Evolutionary conservation across 2,329 filamentous ascomycete species (phyloP), one percentile per base, ranked within the genome.

Genomic region (Calonectria honghensis): DNA sequence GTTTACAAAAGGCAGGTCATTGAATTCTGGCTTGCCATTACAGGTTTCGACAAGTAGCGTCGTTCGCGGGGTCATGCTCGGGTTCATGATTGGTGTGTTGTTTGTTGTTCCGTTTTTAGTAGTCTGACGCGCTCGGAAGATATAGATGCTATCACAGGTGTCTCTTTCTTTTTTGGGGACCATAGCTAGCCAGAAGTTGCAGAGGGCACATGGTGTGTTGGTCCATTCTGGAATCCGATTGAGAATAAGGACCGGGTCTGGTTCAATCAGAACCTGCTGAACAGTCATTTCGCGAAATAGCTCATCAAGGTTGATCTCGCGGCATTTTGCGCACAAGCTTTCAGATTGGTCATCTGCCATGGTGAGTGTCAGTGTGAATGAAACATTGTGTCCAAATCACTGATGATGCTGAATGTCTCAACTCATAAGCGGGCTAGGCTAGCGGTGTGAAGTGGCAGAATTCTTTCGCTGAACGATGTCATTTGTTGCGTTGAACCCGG

Each of bases 1-100:
- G 54, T 74, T 74, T 7, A 71, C 68, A 57, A 76, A 73, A 37
- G 75, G n/a, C 16, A 13, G 39, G 39, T 41, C 29, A 50, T 11
- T 4, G 0, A 35, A 59, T 59, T 37, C 39, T 13, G 18, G 27
- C 50, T 39, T 27, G 13, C 4, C n/a, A 4, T 1, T 45, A 18
- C 20, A 27, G 10, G 64, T 54, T 6, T 51, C 35, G 9, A 68
- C 24, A 0, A 29, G 1, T 1, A 72, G 31, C 1, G 32, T 48
- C 13, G 70, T 72, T 64, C 70, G 54, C 3, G 4, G 2, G 10
- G 35, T 27, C 70, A 68, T 72, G 52, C 51, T 6, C 35, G 65
- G 20, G 35, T 45, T 24, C 10, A 39, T 16, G 37, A 52, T n/a
- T 24, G 50, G 18, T 52, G 32, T 24, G 14, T n/a, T 10, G 14